phyloP scores from a whole-genome alignment of 345 rosid species.

The Citrus unshiu region DNA sequence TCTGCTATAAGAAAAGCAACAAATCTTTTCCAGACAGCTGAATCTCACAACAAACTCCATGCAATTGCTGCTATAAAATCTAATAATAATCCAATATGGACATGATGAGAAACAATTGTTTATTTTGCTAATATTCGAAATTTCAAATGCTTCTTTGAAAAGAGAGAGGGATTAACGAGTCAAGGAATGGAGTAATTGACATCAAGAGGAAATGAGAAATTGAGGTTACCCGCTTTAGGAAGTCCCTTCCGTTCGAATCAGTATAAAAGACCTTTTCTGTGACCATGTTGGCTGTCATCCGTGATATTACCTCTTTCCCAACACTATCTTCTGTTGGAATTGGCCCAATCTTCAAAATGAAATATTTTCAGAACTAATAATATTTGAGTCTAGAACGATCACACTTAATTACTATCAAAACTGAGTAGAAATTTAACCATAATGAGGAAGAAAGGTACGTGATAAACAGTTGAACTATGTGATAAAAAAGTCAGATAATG shows the following conservation, averaged over 20 bases:
- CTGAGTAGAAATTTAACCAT: not conserved
- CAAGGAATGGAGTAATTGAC: not conserved
- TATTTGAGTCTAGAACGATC: not conserved
- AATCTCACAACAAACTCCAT: not conserved
- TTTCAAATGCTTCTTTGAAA: not conserved
- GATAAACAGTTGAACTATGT: not conserved
- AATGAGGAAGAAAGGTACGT: not conserved
- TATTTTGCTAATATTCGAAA: not conserved
- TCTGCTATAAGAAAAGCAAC: not conserved
- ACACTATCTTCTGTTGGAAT: slow-evolving; percentile 41
- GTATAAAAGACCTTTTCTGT: slow-evolving; percentile 62
- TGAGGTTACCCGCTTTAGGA: slow-evolving; percentile 69
- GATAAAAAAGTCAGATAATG: not conserved
- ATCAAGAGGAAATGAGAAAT: not conserved
- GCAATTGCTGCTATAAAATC: not conserved
- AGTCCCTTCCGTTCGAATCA: slow-evolving; percentile 87
- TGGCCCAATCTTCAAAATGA: slow-evolving; percentile 67
- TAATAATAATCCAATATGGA: not conserved
- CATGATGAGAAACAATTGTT: not conserved
- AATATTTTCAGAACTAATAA: slow-evolving; percentile 10
- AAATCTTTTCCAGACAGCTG: not conserved
- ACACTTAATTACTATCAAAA: not conserved
- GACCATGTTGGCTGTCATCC: slow-evolving; percentile 67
- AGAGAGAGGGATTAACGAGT: not conserved
- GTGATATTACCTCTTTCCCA: slow-evolving; percentile 81